Conservation (phyloP, 2,329 filamentous ascomycete genomes). For the Aspergillus awamori region DNA sequence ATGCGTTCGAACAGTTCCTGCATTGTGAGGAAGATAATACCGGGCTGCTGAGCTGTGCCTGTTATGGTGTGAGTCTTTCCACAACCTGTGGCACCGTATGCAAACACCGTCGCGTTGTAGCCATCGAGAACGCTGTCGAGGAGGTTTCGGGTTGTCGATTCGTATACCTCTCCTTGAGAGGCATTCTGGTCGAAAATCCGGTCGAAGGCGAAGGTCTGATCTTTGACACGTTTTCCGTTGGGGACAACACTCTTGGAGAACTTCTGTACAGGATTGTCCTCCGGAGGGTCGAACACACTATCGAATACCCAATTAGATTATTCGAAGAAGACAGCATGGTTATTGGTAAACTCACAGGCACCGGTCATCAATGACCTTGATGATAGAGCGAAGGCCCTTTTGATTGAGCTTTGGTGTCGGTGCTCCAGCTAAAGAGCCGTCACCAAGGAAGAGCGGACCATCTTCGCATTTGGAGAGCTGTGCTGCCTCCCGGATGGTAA, state of each 20-base stretch:
- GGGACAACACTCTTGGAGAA: slow-evolving; percentile 82
- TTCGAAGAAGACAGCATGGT: not conserved
- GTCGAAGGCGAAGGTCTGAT: slow-evolving; percentile 97
- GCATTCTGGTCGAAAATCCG: slow-evolving; percentile 95
- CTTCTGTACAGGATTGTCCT: slow-evolving; percentile 87
- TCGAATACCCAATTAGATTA: slow-evolving; percentile 18
- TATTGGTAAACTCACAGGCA: slow-evolving; percentile 71
- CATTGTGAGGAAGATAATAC: slow-evolving; percentile 99
- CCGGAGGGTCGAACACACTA: slow-evolving; percentile 95
- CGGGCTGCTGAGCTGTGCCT: slow-evolving; percentile 86
- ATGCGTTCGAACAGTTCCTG: slow-evolving; percentile 98
- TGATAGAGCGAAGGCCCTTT: slow-evolving; percentile 84
- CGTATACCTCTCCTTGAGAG: slow-evolving; percentile 90
- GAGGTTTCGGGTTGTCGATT: slow-evolving; percentile 84
- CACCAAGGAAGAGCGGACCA: slow-evolving; percentile 88
- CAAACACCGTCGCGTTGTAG: slow-evolving; percentile 98
- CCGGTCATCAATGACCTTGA: slow-evolving; percentile 95
- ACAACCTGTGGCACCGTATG: slow-evolving; percentile 95
- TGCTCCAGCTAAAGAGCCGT: slow-evolving; percentile 87
- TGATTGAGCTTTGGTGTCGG: slow-evolving; percentile 82
- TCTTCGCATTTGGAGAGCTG: slow-evolving; percentile 79
- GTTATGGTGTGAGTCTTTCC: slow-evolving; percentile 98
- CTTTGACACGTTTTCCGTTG: slow-evolving; percentile 88
- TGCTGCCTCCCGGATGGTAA: slow-evolving; percentile 88
- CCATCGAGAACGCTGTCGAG: slow-evolving; percentile 94